Base-by-base conservation (phyloP, 805 yeast species). In the Lachancea dasiensis region DNA sequence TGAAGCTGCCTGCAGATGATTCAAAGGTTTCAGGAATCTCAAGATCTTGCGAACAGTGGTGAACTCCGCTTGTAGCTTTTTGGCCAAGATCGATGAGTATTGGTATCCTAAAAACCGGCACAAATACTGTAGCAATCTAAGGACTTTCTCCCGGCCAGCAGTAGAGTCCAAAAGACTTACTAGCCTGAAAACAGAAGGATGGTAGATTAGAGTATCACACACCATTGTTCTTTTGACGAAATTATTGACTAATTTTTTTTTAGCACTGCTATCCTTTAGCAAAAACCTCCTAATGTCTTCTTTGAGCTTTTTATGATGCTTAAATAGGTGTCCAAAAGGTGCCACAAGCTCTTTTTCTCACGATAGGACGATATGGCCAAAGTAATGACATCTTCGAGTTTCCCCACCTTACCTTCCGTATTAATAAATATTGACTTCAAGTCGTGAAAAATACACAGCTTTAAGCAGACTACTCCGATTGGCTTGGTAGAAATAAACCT, bases 1-100 rank as follows among this genome's bases (percentile, higher is more conserved):
- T 2, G 82, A 69, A 4, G 89, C 84, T n/a, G 75, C 72, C 50
- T 78, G 77, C 38, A 84, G 54, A 56, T 81, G 86, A 51, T 70
- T 70, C 52, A 89, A 64, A 1, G 95, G 95, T 63, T 87, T 89
- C 46, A 86, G 74, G 54, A 81, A 77, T 54, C 97, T 75, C 68
- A 89, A 64, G 16, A 87, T 79, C 66, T 90, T 90, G 60, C 97
- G 78, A 45, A 85, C 70, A 42, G 80, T 60, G 2, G 85, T 72
- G 21, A 86, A 72, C 46, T 81, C 77, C 31, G 56, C 58, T 63
- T 80, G 84, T 45, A 86, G 60, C 16, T 70, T 66, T 48, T 71
- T 72, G 57, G 77, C 70, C 42, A 72, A 58, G 32, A 61, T 60
- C 23, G 80, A 71, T 31, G 69, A 68, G 35, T 75, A 68, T 55